A percentile compares a stretch with the other conserved stretches of the same genome.
Conservation (phyloP, 805 yeast species). For the Sungouiozyma ichnusensis region DNA sequence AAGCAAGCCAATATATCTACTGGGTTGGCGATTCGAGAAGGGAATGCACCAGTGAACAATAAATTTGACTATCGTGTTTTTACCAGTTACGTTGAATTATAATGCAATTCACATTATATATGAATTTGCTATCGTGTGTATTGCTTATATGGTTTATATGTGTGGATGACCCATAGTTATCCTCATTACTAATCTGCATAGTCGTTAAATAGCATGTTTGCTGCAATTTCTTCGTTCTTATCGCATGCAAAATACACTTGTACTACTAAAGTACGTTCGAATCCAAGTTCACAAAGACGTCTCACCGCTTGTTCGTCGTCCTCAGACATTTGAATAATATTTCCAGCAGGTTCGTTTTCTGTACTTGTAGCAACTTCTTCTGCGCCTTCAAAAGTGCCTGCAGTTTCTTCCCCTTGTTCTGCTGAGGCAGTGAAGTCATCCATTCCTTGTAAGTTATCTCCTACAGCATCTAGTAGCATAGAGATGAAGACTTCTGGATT, state of each 20-base stretch:
- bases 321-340: conserved; percentile 50
- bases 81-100: conserved; percentile 5
- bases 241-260: conserved; percentile 98
- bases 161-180: too few species aligned
- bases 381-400: conserved; percentile 27
- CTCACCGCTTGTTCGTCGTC: conserved; percentile 85
- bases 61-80: conserved; percentile 2
- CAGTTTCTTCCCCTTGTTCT: conserved; percentile 23
- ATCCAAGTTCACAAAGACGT: conserved; percentile 86
- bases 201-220: conserved; percentile 73
- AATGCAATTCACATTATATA: not conserved
- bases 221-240: conserved; percentile 93
- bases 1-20: conserved; percentile 49
- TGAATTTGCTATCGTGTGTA: not conserved
- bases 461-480: conserved; percentile 50
- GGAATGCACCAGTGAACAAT: conserved; percentile 44
- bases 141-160: not conserved
- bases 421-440: conserved; percentile 15
- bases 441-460: conserved; percentile 41
- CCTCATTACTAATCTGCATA: conserved; percentile 30
- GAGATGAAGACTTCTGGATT: conserved; percentile 87
- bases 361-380: conserved; percentile 33
- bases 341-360: conserved; percentile 14
- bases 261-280: conserved; percentile 75
- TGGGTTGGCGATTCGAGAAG: conserved; percentile 57